Evolutionary conservation across 1,284 basidiomycete genomes (phyloP).

Genomic region (Naganishia cerealis): DNA sequence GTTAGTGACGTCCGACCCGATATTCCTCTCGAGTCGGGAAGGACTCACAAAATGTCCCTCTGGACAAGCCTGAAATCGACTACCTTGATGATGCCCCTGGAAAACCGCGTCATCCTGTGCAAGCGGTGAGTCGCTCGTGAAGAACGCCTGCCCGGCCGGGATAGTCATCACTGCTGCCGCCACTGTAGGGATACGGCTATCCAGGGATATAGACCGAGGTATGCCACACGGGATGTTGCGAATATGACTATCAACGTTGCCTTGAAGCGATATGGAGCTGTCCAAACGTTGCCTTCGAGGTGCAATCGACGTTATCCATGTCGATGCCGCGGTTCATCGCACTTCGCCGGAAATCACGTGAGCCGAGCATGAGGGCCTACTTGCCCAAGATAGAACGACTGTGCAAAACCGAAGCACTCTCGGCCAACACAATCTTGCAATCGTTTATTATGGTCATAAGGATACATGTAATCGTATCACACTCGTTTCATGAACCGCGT

Average conservation of each 20-base stretch:
- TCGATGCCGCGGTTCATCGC: background rate
- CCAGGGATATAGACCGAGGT: background rate
- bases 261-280: no score
- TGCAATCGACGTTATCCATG: background rate
- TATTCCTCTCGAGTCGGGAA: slow-evolving; percentile 42
- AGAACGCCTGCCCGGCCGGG: background rate
- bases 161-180: background rate
- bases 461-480: no score
- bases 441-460: no score
- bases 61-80: slow-evolving; percentile 16
- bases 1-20: slow-evolving; percentile 1
- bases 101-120: background rate
- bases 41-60: slow-evolving; percentile 19
- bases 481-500: no score
- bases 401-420: no score
- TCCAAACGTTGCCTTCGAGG: no score
- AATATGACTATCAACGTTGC: no score
- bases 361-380: no score
- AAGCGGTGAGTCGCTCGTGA: background rate
- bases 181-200: background rate
- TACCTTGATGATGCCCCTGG: background rate
- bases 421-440: no score
- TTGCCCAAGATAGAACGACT: no score
- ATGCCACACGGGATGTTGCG: background rate
- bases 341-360: background rate